Evolutionary conservation across 768 basidiomycete species (phyloP), one percentile per base, ranked within the genome.

Genomic region (Pisolithus microcarpus): DNA sequence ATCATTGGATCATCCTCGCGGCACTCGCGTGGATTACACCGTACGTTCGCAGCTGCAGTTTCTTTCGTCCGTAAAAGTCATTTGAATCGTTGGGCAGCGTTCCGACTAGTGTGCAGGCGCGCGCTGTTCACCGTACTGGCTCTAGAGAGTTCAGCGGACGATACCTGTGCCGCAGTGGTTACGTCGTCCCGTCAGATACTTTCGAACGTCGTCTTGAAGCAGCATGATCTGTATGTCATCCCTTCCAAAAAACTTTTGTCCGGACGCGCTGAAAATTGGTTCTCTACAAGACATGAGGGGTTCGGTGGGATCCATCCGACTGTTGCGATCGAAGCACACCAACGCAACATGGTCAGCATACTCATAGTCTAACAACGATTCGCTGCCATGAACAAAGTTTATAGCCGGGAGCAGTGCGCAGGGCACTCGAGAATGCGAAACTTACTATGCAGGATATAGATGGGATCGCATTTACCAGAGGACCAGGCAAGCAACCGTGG

Each of bases 81-180:
- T 34, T 11, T 15, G 34, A 34, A 34, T 15, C 13, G 3, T 34
- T 34, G 34, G 34, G 36, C 37, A 30, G 43, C 24, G 24, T 46
- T 38, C 50, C 49, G 38, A 3, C 13, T 38, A 37, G 6, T 30
- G 10, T 38, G 36, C 23, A 24, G 46, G 23, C 38, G 44, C 44
- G 58, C 62, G 21, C 13, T 30, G 19, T 82, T 88, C 60, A 86
- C 80, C 1, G 81, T 89, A 13, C 76, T 90, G 8, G 86, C 81
- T 7, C 60, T 95, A 36, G 93, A 96, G 67, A 84, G 85, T 1
- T 93, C 91, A 11, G 91, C 92, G 13, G 95, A 99, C 65, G 96
- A 98, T 62, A 89, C 92, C 1, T 95, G 92, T 59, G 91, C 85
- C 15, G 87, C 94, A 0, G 75, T 98, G 46, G 86, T 99, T 34